Evolutionary conservation across 257 asterid species (phyloP).

Genomic region (Primulina eburnea): DNA sequence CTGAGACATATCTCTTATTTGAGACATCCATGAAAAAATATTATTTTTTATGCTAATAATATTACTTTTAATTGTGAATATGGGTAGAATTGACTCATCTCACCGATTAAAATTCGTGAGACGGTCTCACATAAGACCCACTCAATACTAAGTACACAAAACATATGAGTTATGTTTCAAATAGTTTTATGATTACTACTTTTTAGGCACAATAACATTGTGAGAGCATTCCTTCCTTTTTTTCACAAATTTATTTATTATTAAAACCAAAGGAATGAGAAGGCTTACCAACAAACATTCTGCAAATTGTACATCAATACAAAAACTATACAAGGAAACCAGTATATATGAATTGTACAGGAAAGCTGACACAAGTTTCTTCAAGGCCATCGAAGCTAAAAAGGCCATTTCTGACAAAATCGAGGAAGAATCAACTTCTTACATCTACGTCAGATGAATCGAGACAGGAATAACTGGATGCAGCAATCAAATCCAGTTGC

Average conservation of each 20-base stretch:
- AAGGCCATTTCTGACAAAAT: not conserved
- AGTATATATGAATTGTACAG: not conserved
- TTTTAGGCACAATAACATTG: too few relatives aligned
- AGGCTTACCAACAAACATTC: not conserved
- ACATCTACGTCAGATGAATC: conserved; percentile 1
- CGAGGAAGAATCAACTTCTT: not conserved
- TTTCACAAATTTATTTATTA: too few relatives aligned
- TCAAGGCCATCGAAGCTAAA: conserved; percentile 15
- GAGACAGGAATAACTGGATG: not conserved
- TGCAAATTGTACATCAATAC: not conserved
- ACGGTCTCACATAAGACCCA: rapidly evolving
- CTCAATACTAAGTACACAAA: too few relatives aligned
- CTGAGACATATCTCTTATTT: too few relatives aligned
- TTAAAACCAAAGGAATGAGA: not conserved
- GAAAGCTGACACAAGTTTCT: conserved; percentile 1
- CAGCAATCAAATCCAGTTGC: conserved; percentile 9
- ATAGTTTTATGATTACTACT: too few relatives aligned
- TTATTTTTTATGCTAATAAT: too few relatives aligned
- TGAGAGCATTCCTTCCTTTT: too few relatives aligned
- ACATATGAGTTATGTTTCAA: too few relatives aligned
- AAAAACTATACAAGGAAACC: not conserved
- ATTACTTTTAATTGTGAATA: too few relatives aligned
- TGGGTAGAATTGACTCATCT: too few relatives aligned
- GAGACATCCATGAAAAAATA: too few relatives aligned
- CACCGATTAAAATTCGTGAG: too few relatives aligned